Conservation (phyloP, 2,329 filamentous ascomycete genomes). For the Sclerotinia glacialis region DNA sequence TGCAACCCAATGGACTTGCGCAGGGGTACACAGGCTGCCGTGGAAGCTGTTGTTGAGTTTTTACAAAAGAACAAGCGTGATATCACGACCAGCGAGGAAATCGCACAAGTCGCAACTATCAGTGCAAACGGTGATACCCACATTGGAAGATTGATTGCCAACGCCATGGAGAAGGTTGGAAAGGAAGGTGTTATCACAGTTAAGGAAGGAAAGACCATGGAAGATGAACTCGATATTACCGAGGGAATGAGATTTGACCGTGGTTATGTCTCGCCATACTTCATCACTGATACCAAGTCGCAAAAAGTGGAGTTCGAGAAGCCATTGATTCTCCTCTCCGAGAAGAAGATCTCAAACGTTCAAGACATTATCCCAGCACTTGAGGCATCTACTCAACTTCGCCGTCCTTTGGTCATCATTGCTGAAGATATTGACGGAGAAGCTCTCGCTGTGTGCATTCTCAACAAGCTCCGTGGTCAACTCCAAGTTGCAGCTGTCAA, state of each 20-base stretch:
- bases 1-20: conserved; percentile 99
- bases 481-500: conserved; percentile 98
- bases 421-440: conserved; percentile 99
- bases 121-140: conserved; percentile 95
- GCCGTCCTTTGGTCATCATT: conserved; percentile 95
- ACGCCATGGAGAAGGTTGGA: conserved; percentile 99
- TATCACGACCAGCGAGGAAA: conserved; percentile 95
- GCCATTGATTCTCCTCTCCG: conserved; percentile 94
- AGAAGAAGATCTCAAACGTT: conserved; percentile 99
- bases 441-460: conserved; percentile 96
- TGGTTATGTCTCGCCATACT: conserved; percentile 97
- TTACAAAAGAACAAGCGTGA: conserved; percentile 95
- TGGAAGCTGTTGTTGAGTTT: conserved; percentile 91
- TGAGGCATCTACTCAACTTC: conserved; percentile 92
- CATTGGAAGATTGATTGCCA: conserved; percentile 93
- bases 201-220: conserved; percentile 98
- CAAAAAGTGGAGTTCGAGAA: conserved; percentile 99
- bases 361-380: conserved; percentile 98
- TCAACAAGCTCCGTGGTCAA: conserved; percentile 99
- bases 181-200: conserved; percentile 99
- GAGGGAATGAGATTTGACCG: conserved; percentile 99
- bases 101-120: conserved; percentile 97
- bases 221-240: conserved; percentile 96
- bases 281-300: conserved; percentile 98
- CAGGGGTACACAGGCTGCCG: conserved; percentile 93